Conservation (phyloP, 768 basidiomycete genomes). For the Suillus subalutaceus region DNA sequence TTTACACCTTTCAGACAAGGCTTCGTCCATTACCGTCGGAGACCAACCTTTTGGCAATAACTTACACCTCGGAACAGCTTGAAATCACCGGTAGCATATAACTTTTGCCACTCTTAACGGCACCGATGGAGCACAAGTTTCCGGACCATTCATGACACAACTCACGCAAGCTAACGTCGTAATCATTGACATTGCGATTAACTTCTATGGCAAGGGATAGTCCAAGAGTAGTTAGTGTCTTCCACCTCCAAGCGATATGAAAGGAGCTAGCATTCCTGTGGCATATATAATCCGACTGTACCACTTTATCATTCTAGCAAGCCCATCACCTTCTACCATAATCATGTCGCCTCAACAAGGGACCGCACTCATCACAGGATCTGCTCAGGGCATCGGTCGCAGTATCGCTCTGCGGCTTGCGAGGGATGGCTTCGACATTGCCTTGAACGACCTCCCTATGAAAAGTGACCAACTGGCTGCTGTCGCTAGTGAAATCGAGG, state of each 20-base stretch:
- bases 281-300: neutral
- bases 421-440: conserved; percentile 30
- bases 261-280: neutral
- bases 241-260: neutral
- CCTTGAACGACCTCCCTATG: conserved; percentile 25
- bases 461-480: conserved; percentile 13
- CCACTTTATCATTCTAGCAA: neutral
- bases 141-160: neutral
- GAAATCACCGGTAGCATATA: neutral
- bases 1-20: neutral
- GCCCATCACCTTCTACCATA: neutral
- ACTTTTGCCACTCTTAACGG: neutral
- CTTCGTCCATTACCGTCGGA: neutral
- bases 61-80: neutral
- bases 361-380: conserved; percentile 26
- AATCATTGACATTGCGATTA: neutral
- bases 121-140: neutral
- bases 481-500: conserved; percentile 17
- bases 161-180: neutral
- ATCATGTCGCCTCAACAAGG: conserved; percentile 21
- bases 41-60: neutral
- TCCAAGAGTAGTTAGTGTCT: conserved; percentile 7
- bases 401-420: conserved; percentile 32
- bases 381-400: conserved; percentile 28
- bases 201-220: neutral